These are phyloP conservation scores for Debaryomyces sp. DNA, from an alignment of 1,139 yeast genomes.

Conservation along the genomic window DNA sequence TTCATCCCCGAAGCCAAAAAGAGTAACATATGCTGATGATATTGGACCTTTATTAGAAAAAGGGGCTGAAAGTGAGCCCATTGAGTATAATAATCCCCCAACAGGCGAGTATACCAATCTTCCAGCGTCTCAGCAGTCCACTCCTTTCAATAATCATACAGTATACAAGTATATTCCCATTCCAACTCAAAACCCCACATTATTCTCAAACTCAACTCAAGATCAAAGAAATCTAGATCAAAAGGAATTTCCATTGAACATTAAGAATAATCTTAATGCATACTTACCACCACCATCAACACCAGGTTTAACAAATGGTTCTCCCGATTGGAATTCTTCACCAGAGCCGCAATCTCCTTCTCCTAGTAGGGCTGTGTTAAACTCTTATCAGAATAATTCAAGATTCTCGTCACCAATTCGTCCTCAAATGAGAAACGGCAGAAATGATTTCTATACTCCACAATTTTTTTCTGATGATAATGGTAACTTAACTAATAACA, in stretches of 20 bases:
- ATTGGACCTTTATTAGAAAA: conserved; percentile 39
- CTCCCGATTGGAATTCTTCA: conserved; percentile 43
- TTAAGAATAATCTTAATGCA: conserved; percentile 17
- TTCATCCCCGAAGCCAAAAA: conserved; percentile 16
- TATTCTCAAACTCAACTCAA: conserved; percentile 13
- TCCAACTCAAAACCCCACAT: conserved; percentile 42
- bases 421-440: conserved; percentile 21
- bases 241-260: conserved; percentile 2
- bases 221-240: background rate
- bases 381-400: conserved; percentile 13
- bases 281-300: conserved; percentile 49
- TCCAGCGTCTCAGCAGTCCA: conserved; percentile 10
- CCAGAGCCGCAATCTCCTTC: conserved; percentile 48
- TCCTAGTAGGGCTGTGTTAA: conserved; percentile 17
- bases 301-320: conserved; percentile 40
- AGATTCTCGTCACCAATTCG: conserved; percentile 32
- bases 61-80: background rate
- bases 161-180: conserved; percentile 41
- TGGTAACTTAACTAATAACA: conserved; percentile 12
- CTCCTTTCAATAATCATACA: conserved; percentile 13
- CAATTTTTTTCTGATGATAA: conserved; percentile 40
- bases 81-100: background rate
- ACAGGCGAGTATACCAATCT: conserved; percentile 5
- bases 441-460: conserved; percentile 38
- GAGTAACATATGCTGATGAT: conserved; percentile 39